A percentile compares a stretch with the other conserved stretches of the same genome.
Conservation (phyloP, 192 early-diverging fungal genomes). For the Backusella australiensis region DNA sequence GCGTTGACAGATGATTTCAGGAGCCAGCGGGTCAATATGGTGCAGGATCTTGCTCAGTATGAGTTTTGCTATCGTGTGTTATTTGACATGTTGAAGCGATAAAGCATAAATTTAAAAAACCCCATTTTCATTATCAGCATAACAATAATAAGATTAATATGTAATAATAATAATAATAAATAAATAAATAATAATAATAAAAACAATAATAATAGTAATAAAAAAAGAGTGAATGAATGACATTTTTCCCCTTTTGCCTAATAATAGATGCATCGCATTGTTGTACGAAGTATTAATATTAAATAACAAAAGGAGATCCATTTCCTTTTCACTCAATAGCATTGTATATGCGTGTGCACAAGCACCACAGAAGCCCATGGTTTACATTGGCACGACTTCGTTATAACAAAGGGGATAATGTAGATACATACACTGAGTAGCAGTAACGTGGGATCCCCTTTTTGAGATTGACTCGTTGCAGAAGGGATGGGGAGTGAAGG, state of each 20-base stretch:
- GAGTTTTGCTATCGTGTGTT: slow-evolving; percentile 74
- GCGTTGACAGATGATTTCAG: slow-evolving; percentile 62
- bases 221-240: neutral
- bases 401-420: neutral
- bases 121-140: neutral
- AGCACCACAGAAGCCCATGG: neutral
- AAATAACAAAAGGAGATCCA: neutral
- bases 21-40: slow-evolving; percentile 75
- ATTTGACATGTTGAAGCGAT: slow-evolving; percentile 29
- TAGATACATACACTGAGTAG: neutral
- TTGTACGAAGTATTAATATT: neutral
- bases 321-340: neutral
- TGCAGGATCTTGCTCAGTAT: slow-evolving; percentile 77
- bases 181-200: neutral
- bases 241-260: neutral
- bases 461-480: neutral
- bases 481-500: neutral
- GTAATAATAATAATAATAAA: neutral
- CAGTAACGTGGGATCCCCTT: slow-evolving; percentile 13
- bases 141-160: neutral
- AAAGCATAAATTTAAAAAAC: too few relatives aligned
- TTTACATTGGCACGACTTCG: neutral
- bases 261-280: neutral
- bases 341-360: neutral
- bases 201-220: neutral